phyloP scores from a whole-genome alignment of 2,329 filamentous ascomycete species.

The Epichloe sibirici region DNA sequence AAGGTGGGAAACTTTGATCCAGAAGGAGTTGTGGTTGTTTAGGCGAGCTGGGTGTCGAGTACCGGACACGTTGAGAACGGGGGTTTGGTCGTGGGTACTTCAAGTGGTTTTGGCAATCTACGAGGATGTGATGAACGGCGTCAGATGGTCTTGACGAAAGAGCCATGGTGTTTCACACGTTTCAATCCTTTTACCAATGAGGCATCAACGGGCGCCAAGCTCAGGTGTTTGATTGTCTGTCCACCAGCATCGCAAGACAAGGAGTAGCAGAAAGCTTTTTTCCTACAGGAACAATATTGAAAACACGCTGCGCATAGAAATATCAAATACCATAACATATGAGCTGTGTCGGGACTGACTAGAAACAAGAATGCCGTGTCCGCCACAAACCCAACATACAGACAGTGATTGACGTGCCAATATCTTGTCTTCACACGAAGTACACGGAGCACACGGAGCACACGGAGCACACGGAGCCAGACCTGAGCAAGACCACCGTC shows the following conservation, averaged over 20 bases:
- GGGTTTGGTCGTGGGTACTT: not conserved
- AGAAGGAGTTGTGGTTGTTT: not conserved
- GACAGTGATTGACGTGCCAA: not conserved
- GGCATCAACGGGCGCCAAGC: no score
- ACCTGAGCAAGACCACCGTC: not conserved
- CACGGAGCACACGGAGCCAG: no score
- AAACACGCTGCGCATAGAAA: not conserved
- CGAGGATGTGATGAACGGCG: not conserved
- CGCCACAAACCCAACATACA: not conserved
- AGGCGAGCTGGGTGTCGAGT: no score
- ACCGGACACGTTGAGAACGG: not conserved
- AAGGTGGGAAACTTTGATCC: slow-evolving; percentile 22
- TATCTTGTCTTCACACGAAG: not conserved
- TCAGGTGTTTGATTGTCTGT: no score
- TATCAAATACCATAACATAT: not conserved
- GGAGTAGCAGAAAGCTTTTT: not conserved
- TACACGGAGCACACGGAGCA: no score
- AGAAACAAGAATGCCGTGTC: not conserved
- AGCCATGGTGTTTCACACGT: no score
- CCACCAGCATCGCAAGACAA: no score
- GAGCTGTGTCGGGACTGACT: not conserved
- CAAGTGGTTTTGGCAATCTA: not conserved
- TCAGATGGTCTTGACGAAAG: not conserved
- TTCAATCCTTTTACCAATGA: no score
- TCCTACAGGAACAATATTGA: not conserved